These are phyloP conservation scores for Quaeritorhiza haematococci DNA, from an alignment of 371 early-diverging fungal genomes.

Conservation along the genomic window DNA sequence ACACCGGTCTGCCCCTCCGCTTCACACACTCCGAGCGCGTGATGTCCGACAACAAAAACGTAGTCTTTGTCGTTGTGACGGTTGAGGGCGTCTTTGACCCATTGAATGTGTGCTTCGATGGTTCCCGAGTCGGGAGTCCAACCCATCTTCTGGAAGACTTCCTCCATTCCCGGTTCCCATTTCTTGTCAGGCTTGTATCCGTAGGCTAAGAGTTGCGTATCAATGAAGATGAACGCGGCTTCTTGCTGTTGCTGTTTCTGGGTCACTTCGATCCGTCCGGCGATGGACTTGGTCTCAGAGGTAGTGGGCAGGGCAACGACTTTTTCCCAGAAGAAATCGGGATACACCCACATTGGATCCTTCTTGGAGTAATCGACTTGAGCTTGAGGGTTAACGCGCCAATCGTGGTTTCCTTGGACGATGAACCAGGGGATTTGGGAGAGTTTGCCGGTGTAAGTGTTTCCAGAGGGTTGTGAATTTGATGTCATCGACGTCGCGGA, in stretches of 20 bases:
- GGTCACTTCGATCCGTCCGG: background rate
- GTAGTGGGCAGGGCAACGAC: too few relatives aligned
- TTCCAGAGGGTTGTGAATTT: slow-evolving; percentile 17
- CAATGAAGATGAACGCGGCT: slow-evolving; percentile 21
- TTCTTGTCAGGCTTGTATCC: slow-evolving; percentile 5
- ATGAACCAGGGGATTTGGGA: slow-evolving; percentile 13
- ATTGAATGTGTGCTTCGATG: slow-evolving; percentile 15
- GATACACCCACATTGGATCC: slow-evolving; percentile 6
- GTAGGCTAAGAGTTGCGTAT: slow-evolving; percentile 16
- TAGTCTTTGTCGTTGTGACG: slow-evolving; percentile 8
- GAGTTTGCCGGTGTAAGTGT: slow-evolving; percentile 14
- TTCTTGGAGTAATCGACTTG: slow-evolving; percentile 8
- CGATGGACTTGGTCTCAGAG: too few relatives aligned
- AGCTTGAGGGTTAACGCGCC: slow-evolving; percentile 13
- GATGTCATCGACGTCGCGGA: slow-evolving; percentile 7
- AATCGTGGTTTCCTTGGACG: slow-evolving; percentile 20
- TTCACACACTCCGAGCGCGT: too few relatives aligned
- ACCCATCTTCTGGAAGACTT: slow-evolving; percentile 10
- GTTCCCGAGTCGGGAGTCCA: slow-evolving; percentile 11
- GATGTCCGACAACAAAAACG: slow-evolving; percentile 21
- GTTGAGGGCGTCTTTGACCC: slow-evolving; percentile 8
- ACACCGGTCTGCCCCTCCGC: too few relatives aligned
- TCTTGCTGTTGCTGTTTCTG: background rate
- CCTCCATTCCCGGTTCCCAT: background rate
- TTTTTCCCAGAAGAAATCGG: slow-evolving; percentile 20